Conservation (phyloP, 73 alveolate species). For the Chromera velia region DNA sequence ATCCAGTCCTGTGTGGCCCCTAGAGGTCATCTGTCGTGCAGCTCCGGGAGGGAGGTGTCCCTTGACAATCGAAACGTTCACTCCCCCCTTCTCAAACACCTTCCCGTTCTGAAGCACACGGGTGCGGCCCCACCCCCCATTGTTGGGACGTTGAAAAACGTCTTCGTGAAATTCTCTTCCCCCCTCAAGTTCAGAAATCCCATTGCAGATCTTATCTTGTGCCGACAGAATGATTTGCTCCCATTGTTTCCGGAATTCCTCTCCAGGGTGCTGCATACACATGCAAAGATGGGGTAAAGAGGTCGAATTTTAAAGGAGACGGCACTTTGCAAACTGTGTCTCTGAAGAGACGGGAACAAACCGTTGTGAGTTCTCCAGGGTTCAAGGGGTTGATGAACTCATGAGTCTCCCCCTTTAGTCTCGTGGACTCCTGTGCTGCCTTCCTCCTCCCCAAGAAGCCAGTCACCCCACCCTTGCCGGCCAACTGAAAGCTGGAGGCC, state of each 20-base stretch:
- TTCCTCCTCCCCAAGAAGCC: too few relatives aligned
- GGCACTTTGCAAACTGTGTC: too few relatives aligned
- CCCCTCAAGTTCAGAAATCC: conserved; percentile 18
- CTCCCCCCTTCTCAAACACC: conserved; percentile 54
- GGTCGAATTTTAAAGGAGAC: too few relatives aligned
- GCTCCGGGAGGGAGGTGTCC: conserved; percentile 13
- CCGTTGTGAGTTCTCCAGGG: too few relatives aligned
- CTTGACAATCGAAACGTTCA: conserved; percentile 23
- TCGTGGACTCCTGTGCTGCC: too few relatives aligned
- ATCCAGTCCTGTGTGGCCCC: conserved; percentile 24
- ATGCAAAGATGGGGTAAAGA: too few relatives aligned
- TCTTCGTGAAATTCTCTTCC: conserved; percentile 7
- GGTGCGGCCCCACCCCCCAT: conserved; percentile 19
- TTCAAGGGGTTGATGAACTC: too few relatives aligned
- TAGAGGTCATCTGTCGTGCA: conserved; percentile 17
- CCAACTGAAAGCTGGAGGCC: too few relatives aligned
- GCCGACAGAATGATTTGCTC: not conserved
- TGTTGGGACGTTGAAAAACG: conserved; percentile 18
- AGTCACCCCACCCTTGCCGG: too few relatives aligned
- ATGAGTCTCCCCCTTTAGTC: too few relatives aligned
- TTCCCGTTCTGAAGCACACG: conserved; percentile 27
- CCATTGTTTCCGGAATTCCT: not conserved
- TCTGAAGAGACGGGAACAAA: too few relatives aligned
- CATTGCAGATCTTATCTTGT: conserved; percentile 7
- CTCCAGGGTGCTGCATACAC: not conserved